Evolutionary conservation across 305 asterid species (phyloP), one percentile per base, ranked within the genome.

Genomic region (Fraxinus baroniana): DNA sequence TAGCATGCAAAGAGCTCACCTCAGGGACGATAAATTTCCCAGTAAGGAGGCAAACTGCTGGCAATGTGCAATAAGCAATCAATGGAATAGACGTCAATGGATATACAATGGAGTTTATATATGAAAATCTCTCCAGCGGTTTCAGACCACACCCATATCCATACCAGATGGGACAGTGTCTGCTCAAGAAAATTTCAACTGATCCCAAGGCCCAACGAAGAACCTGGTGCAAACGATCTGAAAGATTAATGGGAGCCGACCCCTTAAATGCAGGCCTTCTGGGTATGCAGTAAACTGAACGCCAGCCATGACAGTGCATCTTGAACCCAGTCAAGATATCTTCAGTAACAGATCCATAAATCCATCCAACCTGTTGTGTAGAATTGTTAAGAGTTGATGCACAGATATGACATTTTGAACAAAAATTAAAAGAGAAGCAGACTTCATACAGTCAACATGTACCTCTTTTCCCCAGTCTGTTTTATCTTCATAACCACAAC

Each of bases 401-500:
- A 74, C 3, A 46, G 39, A 74, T 22, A 3, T 8, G 70, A 22
- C 28, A 62, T 20, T 62, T 20, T 73, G 49, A 18, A 60, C 7
- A 18, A 13, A 77, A 49, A 26, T 5, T 17, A 32, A 1, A 5
- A 5, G 49, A 35, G 49, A 35, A 49, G 44, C 12, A 30, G 62
- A 8, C 76, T 36, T 57, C 10, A 81, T 74, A 49, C 2, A 77
- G 55, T 39, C 57, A 77, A 41, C 15, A 66, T 71, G 17, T 85
- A 95, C 99, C 97, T 95, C 99, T 87, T 92, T 95, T 70, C 99
- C 99, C 99, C 99, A 95, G 76, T 95, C 98, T 7, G 99, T 89
- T 91, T 95, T 95, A 78, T 93, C 99, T 89, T 95, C 99, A 30
- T 95, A 95, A 46, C 98, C 98, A 17, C 98, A 95, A 78, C 98